A percentile compares a stretch with the other conserved stretches of the same genome.
Evolutionary conservation across 371 early-diverging fungal species (phyloP).

Genomic region (Mortierella polycephala): DNA sequence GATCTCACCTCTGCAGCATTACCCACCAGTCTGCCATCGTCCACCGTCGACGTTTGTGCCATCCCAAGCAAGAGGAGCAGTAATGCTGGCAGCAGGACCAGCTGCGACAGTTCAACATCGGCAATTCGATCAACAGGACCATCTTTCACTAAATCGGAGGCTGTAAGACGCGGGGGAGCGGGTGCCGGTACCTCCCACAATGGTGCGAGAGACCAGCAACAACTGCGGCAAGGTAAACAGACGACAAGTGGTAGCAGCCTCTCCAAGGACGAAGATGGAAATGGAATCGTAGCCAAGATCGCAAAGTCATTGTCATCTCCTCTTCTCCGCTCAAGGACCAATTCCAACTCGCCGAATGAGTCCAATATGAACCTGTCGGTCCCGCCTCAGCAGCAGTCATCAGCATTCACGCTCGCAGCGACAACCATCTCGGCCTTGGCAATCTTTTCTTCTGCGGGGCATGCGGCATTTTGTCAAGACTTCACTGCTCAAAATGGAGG

Average conservation of each 20-base stretch:
- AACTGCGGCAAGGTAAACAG: not conserved
- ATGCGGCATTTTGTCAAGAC: conserved; percentile 16
- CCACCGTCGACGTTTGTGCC: not conserved
- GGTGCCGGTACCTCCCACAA: not conserved
- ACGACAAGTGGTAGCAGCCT: not conserved
- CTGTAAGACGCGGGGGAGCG: too few relatives aligned
- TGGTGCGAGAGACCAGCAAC: not conserved
- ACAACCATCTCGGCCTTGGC: conserved; percentile 34
- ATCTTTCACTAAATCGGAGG: not conserved
- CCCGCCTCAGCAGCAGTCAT: conserved; percentile 28
- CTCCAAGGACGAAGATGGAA: too few relatives aligned
- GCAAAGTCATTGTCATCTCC: conserved; percentile 40
- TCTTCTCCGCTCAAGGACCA: conserved; percentile 8
- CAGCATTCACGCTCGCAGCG: conserved; percentile 35
- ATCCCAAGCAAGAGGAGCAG: not conserved
- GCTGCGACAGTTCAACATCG: not conserved
- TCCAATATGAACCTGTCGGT: conserved; percentile 5
- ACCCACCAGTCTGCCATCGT: conserved; percentile 3
- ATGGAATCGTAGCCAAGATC: conserved; percentile 35
- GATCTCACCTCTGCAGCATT: conserved; percentile 43
- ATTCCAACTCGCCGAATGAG: conserved; percentile 17
- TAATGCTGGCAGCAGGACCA: not conserved
- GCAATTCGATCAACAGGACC: not conserved
- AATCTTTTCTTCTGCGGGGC: conserved; percentile 27
- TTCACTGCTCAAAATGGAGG: not conserved